These are phyloP conservation scores for Didymella pinodella DNA, from an alignment of 2,329 filamentous ascomycete species.

Conservation along the genomic window DNA sequence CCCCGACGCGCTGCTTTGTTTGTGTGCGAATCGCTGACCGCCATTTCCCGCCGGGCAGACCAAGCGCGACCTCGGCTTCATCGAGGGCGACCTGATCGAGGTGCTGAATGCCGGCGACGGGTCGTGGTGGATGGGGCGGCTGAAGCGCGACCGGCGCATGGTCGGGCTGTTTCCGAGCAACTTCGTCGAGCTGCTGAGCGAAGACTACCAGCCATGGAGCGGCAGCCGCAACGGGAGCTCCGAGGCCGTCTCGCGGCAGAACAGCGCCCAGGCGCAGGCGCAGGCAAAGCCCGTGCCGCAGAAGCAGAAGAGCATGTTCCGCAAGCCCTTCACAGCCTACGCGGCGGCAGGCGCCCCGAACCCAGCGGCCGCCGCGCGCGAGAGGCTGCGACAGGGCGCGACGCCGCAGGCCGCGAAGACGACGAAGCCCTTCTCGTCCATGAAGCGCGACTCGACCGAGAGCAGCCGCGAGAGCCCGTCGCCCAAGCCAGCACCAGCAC, in stretches of 20 bases:
- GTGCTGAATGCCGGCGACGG: constrained; percentile 97
- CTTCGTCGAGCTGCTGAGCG: constrained; percentile 89
- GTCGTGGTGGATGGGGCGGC: constrained; percentile 95
- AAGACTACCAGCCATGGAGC: constrained; percentile 79
- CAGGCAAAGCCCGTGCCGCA: constrained; percentile 55
- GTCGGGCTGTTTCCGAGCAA: constrained; percentile 96
- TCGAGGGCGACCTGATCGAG: constrained; percentile 97
- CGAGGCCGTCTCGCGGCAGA: constrained; percentile 60
- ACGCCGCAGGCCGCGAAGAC: constrained; percentile 47
- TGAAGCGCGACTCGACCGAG: constrained; percentile 56
- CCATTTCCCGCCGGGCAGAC: constrained; percentile 57
- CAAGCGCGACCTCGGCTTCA: constrained; percentile 93
- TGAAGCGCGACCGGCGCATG: constrained; percentile 88
- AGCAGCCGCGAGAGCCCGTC: constrained; percentile 43
- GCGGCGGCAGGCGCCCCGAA: constrained; percentile 54
- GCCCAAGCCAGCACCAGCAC: constrained; percentile 29
- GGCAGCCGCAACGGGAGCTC: constrained; percentile 57
- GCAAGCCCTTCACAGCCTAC: constrained; percentile 72
- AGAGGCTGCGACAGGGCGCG: constrained; percentile 45
- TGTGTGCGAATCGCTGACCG: constrained; percentile 32
- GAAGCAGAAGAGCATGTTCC: constrained; percentile 64
- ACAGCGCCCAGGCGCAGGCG: constrained; percentile 54
- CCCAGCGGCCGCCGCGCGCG: constrained; percentile 50
- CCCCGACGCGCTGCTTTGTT: too few species aligned
- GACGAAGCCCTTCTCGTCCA: constrained; percentile 59